Base-by-base conservation (phyloP, 2,329 filamentous ascomycete species). In the Pyricularia sp. region DNA sequence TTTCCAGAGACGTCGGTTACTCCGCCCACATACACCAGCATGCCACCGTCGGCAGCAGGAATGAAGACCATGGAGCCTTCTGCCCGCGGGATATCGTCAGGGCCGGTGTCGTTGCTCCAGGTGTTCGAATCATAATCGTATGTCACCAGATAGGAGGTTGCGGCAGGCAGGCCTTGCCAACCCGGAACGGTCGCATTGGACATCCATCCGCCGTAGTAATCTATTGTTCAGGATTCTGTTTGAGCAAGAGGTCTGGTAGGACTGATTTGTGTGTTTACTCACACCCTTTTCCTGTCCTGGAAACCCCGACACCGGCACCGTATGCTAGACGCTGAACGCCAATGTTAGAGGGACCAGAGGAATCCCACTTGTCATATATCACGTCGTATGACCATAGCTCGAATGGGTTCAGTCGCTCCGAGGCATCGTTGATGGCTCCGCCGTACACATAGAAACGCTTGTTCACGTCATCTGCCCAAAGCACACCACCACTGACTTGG, bases 381-480 rank as follows among this genome's bases (percentile, higher is more conserved):
- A 84, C 79, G 72, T 90, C 88, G 76, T 88, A 90, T 5, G 81
- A 79, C 77, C 84, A 87, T 31, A 90, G 81, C 26, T 77, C 77
- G 68, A 85, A 84, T 0, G 58, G 68, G 14, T 80, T 74, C 55
- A 79, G 77, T 0, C 85, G 84, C 2, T 70, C 69, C 30, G 79
- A 74, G 31, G 78, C 74, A 17, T 73, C 74, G 69, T 76, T 75
- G 72, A 83, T 85, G 71, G 89, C 84, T 64, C 88, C 88, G 12
- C 88, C 88, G 73, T 85, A 90, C 2, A 87, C 79, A 74, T 88
- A 90, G 66, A 90, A 82, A 63, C 83, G 80, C 74, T 89, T 88
- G 77, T 90, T 90, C 58, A 87, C 80, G 30, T 83, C 79, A 74
- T 90, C 88, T 9, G 82, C 79, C 87, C 87, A 90, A 14, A 90